Base-by-base conservation (phyloP, 2,329 filamentous ascomycete genomes). In the Colletotrichum acutatum region DNA sequence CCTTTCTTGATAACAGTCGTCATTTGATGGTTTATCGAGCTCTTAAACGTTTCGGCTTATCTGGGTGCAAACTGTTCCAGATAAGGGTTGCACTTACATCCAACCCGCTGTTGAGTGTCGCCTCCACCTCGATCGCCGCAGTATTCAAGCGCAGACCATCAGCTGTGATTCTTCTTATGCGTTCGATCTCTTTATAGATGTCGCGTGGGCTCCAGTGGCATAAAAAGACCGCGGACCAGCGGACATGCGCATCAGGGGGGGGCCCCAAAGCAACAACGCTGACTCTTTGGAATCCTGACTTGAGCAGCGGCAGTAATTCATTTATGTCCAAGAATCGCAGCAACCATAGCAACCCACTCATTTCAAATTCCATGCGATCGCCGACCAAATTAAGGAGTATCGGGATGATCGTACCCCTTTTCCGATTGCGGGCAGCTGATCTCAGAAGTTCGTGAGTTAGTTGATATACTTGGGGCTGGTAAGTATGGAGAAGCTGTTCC, bases 141-240 rank as follows among this genome's bases (percentile, higher is more conserved):
- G 8, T 7, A 16, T 16, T 14, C 3, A 42, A 42, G n/a, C n/a
- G n/a, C n/a, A n/a, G n/a, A n/a, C n/a, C 5, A 1, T 16, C 37
- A 6, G 19, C 37, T 14, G 14, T 42, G 14, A 7, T 19, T 6
- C 7, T 16, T 46, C 16, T 46, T 1, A 19, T 46, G 7, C n/a
- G 2, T 46, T n/a, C 16, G 1, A 46, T 19, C 5, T 46, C 16
- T 6, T 3, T 46, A 16, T 7, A 7, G 42, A 7, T 19, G 0
- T 0, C 5, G 1, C 0, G 0, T 16, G 16, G n/a, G 16, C 16
- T 16, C 4, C 6, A 46, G 6, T 7, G 16, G 6, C 6, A n/a
- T 8, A 6, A 1, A 1, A 46, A 2, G 2, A 3, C 6, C 5
- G 42, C 7, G 5, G 42, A 46, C 42, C 42, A 46, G 42, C 2